Evolutionary conservation across 139 green algal genomes (phyloP), one percentile per base, ranked within the genome.

Genomic region (Coelastrella sp.): DNA sequence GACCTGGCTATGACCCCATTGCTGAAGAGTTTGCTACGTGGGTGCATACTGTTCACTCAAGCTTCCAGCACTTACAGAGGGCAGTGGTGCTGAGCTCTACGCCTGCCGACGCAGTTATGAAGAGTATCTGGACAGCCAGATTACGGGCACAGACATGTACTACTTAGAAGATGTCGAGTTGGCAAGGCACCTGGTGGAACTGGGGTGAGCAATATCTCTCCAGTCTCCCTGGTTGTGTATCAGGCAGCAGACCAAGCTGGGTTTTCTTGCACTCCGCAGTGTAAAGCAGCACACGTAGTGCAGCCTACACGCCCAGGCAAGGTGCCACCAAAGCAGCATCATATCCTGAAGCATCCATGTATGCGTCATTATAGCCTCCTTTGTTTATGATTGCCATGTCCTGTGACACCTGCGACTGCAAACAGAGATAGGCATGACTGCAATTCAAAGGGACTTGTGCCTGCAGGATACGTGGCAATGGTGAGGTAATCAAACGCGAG

Each of bases 121-220:
- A 66, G 97, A 97, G 71, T 99, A 98, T 86, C 90, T 99, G 56
- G 94, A 97, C 93, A 97, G 94, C 64, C 95, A 98, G 75, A 97
- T 99, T 22, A 98, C 95, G 7, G 80, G 90, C 58, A 96, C 93
- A 1, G 97, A 99, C 91, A 91, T 98, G 79, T 98, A 96, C 71
- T 98, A 98, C 91, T 90, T 99, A 3, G 96, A 97, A 23, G 95
- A 98, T 80, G 92, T 96, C 5, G 95, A 97, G 75, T 90, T 97
- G 3, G 97, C 96, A 7, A 81, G 95, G 4, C 95, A 97, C 20
- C 93, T 98, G 10, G 96, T 98, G 8, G 96, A 98, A 80, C 92
- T 98, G 3, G 96, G 97, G 96, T 97, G 77, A 54, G 93, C 61
- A 47, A 2, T 1, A 47, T 47, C 32, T 47, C 32, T 47, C 32